Percentiles rank a stretch among this genome's conserved stretches.
phyloP scores from a whole-genome alignment of 345 rosid species.

The Sonneratia alba region DNA sequence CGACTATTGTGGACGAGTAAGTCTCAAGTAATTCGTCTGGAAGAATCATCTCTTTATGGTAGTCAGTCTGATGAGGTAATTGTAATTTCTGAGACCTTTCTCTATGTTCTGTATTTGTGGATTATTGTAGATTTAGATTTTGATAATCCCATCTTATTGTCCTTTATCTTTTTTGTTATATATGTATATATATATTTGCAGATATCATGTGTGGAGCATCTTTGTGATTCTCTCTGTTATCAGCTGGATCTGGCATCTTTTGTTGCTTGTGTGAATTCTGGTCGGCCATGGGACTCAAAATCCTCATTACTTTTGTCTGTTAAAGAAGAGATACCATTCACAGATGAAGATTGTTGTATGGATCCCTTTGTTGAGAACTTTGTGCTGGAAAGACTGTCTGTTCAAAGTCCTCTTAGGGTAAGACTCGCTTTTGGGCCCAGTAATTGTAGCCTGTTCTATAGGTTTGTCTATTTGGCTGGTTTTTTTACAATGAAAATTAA shows the following conservation, averaged over 20 bases:
- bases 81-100: neutral
- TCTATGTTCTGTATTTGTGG: neutral
- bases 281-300: slow-evolving; percentile 67
- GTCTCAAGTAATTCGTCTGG: slow-evolving; percentile 54
- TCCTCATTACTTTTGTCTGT: slow-evolving; percentile 59
- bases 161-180: too few species aligned
- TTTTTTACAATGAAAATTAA: neutral
- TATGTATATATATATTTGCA: slow-evolving; percentile 23
- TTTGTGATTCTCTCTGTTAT: slow-evolving; percentile 75
- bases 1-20: slow-evolving; percentile 68
- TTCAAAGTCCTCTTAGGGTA: slow-evolving; percentile 92
- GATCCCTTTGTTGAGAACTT: slow-evolving; percentile 91
- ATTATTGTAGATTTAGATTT: neutral
- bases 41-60: slow-evolving; percentile 64
- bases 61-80: slow-evolving; percentile 63
- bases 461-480: neutral
- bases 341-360: slow-evolving; percentile 34
- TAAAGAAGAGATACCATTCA: slow-evolving; percentile 28
- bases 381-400: slow-evolving; percentile 90
- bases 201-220: slow-evolving; percentile 81
- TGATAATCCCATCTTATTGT: neutral
- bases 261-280: slow-evolving; percentile 80
- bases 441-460: neutral
- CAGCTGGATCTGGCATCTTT: slow-evolving; percentile 84
- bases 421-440: slow-evolving; percentile 6